Base-by-base conservation (phyloP, 2,329 filamentous ascomycete genomes). In the Colletotrichum lindemuthianum region DNA sequence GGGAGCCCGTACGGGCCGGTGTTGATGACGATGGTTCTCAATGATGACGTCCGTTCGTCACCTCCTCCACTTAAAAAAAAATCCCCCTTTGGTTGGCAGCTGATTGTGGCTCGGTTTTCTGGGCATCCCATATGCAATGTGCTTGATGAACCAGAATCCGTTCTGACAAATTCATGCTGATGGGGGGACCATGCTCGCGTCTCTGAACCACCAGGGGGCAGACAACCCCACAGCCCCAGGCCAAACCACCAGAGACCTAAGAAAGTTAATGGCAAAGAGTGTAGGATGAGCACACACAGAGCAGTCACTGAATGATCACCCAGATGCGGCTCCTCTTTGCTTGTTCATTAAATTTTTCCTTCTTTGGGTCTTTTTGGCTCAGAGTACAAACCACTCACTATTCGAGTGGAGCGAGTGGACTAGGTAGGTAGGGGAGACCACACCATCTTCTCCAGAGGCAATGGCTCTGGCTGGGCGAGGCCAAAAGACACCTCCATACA, bases 271-370 rank as follows among this genome's bases (percentile, higher is more conserved):
- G 61, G 55, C 55, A 58, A 58, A 58, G 55, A 58, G 45, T 37
- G 37, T 16, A 24, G 52, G 15, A 39, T 55, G 61, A 45, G 45
- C 58, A 61, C 47, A 65, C 39, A 36, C 51, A 40, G 61, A 64
- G 57, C 51, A 65, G 45, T 61, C 61, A 61, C 61, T 44, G 58
- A 65, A 65, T 61, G 61, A 65, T 61, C 61, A 65, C 61, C 61
- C 51, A 50, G 16, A 51, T 55, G 58, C 61, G 45, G 51, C 61
- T 49, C 58, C 51, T 57, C 51, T 57, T 61, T 65, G 58, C 58
- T 65, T 61, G 39, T 55, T 61, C 51, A 55, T 56, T 61, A 61
- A 65, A 50, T 52, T 47, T 64, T 60, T 49, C 60, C 37, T 64
- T 59, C 43, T 64, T 50, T 36, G 39, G 63, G 52, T 45, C 48